These are phyloP conservation scores for Trametes villosa DNA, from an alignment of 768 basidiomycete genomes.

Conservation along the genomic window DNA sequence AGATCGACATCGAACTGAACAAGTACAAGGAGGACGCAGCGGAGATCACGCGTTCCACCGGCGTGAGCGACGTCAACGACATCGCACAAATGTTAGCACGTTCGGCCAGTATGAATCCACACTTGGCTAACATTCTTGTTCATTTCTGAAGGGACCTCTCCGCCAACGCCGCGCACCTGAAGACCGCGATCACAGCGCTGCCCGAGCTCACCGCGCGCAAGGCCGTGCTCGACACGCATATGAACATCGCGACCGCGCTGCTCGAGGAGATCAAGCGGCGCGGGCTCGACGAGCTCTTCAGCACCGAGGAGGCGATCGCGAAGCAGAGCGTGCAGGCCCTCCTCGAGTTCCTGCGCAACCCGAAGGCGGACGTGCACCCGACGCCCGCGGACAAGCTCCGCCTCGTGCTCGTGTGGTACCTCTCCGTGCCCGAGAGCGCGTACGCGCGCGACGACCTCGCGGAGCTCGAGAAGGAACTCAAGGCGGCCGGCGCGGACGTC, in stretches of 20 bases:
- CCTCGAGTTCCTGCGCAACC: conserved; percentile 82
- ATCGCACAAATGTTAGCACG: conserved; percentile 84
- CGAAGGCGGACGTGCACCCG: conserved; percentile 66
- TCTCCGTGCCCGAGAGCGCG: conserved; percentile 80
- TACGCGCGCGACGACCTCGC: conserved; percentile 86
- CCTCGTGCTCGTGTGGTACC: conserved; percentile 92
- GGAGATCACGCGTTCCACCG: conserved; percentile 94
- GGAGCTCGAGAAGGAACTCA: conserved; percentile 88
- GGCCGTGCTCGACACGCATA: conserved; percentile 95
- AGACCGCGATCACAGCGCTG: conserved; percentile 95
- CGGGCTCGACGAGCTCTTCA: conserved; percentile 96
- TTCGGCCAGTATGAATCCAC: background rate
- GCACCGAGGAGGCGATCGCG: conserved; percentile 87
- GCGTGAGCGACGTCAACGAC: conserved; percentile 94
- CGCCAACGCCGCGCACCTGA: conserved; percentile 91
- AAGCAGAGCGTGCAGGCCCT: conserved; percentile 85
- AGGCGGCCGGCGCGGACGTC: conserved; percentile 77
- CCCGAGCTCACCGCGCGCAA: conserved; percentile 97
- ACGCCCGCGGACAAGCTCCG: conserved; percentile 88
- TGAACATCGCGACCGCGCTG: conserved; percentile 97
- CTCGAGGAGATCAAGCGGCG: conserved; percentile 95
- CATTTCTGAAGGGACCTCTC: conserved; percentile 72
- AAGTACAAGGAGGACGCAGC: conserved; percentile 95
- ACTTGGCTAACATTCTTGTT: background rate
- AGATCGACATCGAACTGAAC: conserved; percentile 90